Evolutionary conservation across 202 grass and related monocot species (phyloP).

Genomic region (Saccharum hybrid): DNA sequence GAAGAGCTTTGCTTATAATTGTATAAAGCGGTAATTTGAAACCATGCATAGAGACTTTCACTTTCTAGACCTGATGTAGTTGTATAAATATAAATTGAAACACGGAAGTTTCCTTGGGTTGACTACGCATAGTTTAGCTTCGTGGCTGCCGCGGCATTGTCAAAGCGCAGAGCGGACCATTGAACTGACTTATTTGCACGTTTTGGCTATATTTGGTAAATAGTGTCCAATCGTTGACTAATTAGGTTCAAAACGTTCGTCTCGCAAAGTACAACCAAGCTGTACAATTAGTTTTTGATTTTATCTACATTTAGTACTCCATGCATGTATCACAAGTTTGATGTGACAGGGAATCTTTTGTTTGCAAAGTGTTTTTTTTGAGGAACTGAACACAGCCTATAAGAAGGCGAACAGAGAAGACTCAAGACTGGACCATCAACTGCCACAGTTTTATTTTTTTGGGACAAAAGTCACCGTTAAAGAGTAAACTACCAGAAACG

Average conservation of each 20-base stretch:
- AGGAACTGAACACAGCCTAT: too few relatives aligned
- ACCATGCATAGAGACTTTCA: neutral
- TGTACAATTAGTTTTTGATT: too few relatives aligned
- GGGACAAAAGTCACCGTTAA: neutral
- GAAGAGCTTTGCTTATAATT: neutral
- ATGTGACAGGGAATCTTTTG: too few relatives aligned
- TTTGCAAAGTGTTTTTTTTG: too few relatives aligned
- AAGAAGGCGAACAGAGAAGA: neutral
- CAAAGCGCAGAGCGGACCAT: too few relatives aligned
- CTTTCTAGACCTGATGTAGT: neutral
- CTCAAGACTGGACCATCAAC: neutral
- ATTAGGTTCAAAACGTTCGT: too few relatives aligned
- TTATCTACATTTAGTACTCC: too few relatives aligned
- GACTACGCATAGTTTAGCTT: constrained; percentile 29
- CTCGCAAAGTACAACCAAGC: too few relatives aligned
- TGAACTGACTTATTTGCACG: too few relatives aligned
- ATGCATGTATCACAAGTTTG: too few relatives aligned
- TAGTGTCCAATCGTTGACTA: too few relatives aligned
- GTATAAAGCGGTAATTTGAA: neutral
- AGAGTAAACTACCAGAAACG: neutral
- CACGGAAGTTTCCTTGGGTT: neutral
- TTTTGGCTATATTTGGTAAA: too few relatives aligned
- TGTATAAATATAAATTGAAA: neutral
- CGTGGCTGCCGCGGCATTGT: neutral
- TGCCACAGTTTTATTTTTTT: neutral